Conservation (phyloP, 108 stramenopile species). For the Nitzschia sp. region DNA sequence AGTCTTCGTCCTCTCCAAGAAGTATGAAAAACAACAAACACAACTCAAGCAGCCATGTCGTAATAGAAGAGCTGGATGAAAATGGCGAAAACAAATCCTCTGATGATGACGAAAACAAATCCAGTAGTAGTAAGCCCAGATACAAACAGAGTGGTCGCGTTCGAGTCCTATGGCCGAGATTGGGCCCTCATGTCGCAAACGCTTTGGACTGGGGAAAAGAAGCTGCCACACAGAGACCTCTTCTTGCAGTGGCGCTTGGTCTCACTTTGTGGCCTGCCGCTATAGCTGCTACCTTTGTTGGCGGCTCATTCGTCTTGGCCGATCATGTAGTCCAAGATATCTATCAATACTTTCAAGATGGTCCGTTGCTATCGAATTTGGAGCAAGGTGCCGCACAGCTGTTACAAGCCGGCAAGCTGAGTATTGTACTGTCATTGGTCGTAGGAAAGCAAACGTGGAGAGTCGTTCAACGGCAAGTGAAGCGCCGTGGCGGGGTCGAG, state of each 20-base stretch:
- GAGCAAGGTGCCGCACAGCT: constrained; percentile 69
- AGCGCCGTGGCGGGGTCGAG: constrained; percentile 71
- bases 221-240: constrained; percentile 50
- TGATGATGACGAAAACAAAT: not conserved
- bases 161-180: constrained; percentile 78
- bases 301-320: constrained; percentile 54
- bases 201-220: constrained; percentile 52
- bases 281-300: constrained; percentile 58
- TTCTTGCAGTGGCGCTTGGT: constrained; percentile 66
- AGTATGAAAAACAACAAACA: constrained; percentile 6
- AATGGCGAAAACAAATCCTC: constrained; percentile 17
- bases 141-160: constrained; percentile 29
- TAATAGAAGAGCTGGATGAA: constrained; percentile 52
- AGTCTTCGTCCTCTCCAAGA: not conserved
- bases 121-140: not conserved
- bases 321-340: constrained; percentile 67
- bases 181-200: constrained; percentile 58
- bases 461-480: constrained; percentile 62
- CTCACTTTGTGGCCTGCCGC: constrained; percentile 74
- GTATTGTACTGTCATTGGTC: constrained; percentile 51
- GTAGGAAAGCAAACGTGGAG: constrained; percentile 56
- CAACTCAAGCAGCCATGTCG: not conserved
- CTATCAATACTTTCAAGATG: constrained; percentile 61
- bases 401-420: constrained; percentile 57
- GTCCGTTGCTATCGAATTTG: constrained; percentile 44